phyloP scores from a whole-genome alignment of 2,329 filamentous ascomycete species.

The Colletotrichum destructivum region DNA sequence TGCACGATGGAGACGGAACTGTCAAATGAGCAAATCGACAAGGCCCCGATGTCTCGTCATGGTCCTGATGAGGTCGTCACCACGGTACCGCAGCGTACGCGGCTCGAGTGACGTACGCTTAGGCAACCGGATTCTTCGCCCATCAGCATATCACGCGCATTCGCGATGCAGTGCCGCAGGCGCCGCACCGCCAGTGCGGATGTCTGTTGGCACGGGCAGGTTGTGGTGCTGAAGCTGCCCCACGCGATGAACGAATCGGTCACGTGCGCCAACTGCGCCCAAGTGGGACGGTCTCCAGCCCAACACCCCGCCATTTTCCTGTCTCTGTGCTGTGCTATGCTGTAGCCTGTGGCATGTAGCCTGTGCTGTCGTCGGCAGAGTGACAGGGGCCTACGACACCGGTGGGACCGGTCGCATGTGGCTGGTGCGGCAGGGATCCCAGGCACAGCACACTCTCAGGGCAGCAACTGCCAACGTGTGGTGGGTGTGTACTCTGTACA shows the following conservation, averaged over 20 bases:
- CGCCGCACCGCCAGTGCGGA: no score
- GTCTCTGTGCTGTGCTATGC: neutral
- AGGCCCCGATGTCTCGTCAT: neutral
- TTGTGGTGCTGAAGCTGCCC: constrained; percentile 14
- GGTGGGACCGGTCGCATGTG: constrained; percentile 32
- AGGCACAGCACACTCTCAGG: constrained; percentile 26
- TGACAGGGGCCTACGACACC: constrained; percentile 35
- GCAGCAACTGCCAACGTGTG: constrained; percentile 8
- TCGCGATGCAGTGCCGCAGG: neutral
- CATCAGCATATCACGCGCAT: neutral
- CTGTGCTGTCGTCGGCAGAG: constrained; percentile 28
- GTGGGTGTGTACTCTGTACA: constrained; percentile 10
- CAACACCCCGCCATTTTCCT: constrained; percentile 27
- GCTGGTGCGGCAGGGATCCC: constrained; percentile 41
- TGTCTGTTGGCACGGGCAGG: neutral
- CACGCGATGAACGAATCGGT: neutral
- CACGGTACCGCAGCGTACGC: constrained; percentile 9
- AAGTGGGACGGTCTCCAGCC: constrained; percentile 18
- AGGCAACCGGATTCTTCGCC: constrained; percentile 26
- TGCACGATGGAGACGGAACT: neutral
- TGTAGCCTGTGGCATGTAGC: neutral
- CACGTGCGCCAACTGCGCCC: constrained; percentile 27
- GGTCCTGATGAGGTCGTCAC: neutral
- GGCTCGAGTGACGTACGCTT: constrained; percentile 33
- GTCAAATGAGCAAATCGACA: constrained; percentile 1